phyloP scores from a whole-genome alignment of 305 asterid species.

The Fraxinus floribunda region DNA sequence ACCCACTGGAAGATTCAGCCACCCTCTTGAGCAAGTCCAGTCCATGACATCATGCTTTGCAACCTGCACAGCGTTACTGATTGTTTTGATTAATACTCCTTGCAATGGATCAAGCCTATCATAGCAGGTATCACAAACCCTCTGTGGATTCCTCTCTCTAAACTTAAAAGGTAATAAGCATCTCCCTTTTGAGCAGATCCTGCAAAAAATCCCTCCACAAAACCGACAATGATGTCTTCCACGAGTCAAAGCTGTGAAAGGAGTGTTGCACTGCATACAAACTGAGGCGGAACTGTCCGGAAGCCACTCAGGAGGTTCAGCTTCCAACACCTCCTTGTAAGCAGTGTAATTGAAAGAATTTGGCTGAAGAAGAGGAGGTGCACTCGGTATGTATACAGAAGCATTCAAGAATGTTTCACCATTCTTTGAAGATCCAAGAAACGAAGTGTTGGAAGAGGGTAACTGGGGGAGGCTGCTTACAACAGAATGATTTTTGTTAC shows the following conservation, averaged over 20 bases:
- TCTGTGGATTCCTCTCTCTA: slow-evolving; percentile 90
- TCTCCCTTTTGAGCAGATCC: slow-evolving; percentile 91
- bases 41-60: slow-evolving; percentile 99
- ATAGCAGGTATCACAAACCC: slow-evolving; percentile 96
- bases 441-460: slow-evolving; percentile 69
- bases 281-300: slow-evolving; percentile 76
- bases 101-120: slow-evolving; percentile 97
- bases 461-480: slow-evolving; percentile 37
- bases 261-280: slow-evolving; percentile 93
- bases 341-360: slow-evolving; percentile 57
- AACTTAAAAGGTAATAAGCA: slow-evolving; percentile 81
- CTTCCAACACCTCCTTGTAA: slow-evolving; percentile 82
- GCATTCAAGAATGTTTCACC: slow-evolving; percentile 84
- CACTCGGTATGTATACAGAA: slow-evolving; percentile 93
- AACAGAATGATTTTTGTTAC: slow-evolving; percentile 43
- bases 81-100: slow-evolving; percentile 72
- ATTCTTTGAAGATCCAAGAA: slow-evolving; percentile 79
- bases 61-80: slow-evolving; percentile 82
- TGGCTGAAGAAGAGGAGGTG: slow-evolving; percentile 87
- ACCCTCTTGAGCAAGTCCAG: slow-evolving; percentile 93
- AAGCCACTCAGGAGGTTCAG: slow-evolving; percentile 99
- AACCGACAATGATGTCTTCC: slow-evolving; percentile 99
- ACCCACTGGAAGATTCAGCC: slow-evolving; percentile 97
- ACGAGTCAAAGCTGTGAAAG: slow-evolving; percentile 87
- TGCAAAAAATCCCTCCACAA: slow-evolving; percentile 91